Base-by-base conservation (phyloP, 768 basidiomycete genomes). In the Leccinum fibrillosum region DNA sequence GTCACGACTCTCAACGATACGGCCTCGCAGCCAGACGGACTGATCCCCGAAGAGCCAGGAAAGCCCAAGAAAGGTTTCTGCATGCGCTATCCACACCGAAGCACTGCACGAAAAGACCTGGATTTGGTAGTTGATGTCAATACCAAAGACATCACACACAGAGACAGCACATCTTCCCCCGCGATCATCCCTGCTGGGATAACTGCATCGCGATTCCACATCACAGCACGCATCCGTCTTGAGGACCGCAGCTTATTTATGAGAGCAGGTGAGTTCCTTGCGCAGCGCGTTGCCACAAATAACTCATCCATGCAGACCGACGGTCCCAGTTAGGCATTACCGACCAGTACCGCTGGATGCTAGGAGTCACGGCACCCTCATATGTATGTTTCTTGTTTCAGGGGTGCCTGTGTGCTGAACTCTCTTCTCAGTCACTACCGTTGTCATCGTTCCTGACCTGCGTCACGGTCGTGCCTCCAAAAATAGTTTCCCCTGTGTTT, bases 331-430 rank as follows among this genome's bases (percentile, higher is more conserved):
- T 60, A 32, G 35, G 65, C 53, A 51, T 61, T 59, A 42, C 69
- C 65, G 62, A 80, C 62, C 67, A 79, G 3, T 81, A 81, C 63
- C 71, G 75, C n/a, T 83, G 81, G 81, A 75, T 77, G 64, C 59
- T 82, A 7, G 66, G 66, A 12, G 70, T 81, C 8, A 73, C 73
- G 1, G 71, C 82, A 13, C 80, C 81, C 5, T 78, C 78, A 30
- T 82, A 82, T 62, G 80, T 82, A 51, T 34, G 81, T 72, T 23
- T 15, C 21, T 42, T 53, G 23, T n/a, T 37, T 52, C 19, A 42
- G 15, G 42, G 15, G 53, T 52, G n/a, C 50, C 42, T 55, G 44
- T 34, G 28, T 52, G 9, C 37, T 42, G 51, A 54, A 4, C 45
- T 25, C n/a, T 35, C 35, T 2, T 42, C 48, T 26, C 44, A 72